A percentile compares a stretch with the other conserved stretches of the same genome.
phyloP scores from a whole-genome alignment of 2,329 filamentous ascomycete species.

The Colletotrichum sansevieriae region DNA sequence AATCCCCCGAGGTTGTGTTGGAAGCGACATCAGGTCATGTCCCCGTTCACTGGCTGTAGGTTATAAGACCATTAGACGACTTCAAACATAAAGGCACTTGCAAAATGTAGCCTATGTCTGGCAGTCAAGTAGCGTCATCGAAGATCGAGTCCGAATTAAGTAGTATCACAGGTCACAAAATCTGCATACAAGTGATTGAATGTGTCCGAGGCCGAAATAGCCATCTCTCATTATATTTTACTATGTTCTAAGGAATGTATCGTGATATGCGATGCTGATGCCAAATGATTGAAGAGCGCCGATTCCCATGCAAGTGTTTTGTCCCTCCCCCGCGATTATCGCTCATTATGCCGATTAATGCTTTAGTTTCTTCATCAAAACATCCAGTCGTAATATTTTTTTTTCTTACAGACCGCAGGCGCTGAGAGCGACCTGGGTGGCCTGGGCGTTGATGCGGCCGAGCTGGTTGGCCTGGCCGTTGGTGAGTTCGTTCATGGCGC shows the following conservation, averaged over 20 bases:
- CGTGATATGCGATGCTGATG: slow-evolving; percentile 32
- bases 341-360: slow-evolving; percentile 16
- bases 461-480: slow-evolving; percentile 61
- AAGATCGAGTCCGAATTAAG: too few relatives aligned
- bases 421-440: slow-evolving; percentile 56
- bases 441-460: slow-evolving; percentile 65
- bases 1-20: too few relatives aligned
- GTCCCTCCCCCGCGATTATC: neutral
- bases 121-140: too few relatives aligned
- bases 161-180: too few relatives aligned
- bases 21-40: too few relatives aligned
- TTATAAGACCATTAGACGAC: too few relatives aligned
- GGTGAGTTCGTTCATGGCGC: slow-evolving; percentile 69
- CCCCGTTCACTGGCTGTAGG: too few relatives aligned
- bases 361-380: neutral
- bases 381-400: neutral
- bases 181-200: neutral
- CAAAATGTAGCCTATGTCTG: too few relatives aligned
- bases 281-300: slow-evolving; percentile 39
- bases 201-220: neutral
- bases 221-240: slow-evolving; percentile 34
- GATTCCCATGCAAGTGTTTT: slow-evolving; percentile 29
- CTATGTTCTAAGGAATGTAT: slow-evolving; percentile 38
- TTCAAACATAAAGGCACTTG: too few relatives aligned
- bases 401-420: slow-evolving; percentile 57